Evolutionary conservation across 2,329 filamentous ascomycete genomes (phyloP).

Genomic region (Hawksworthiomyces lignivorus): DNA sequence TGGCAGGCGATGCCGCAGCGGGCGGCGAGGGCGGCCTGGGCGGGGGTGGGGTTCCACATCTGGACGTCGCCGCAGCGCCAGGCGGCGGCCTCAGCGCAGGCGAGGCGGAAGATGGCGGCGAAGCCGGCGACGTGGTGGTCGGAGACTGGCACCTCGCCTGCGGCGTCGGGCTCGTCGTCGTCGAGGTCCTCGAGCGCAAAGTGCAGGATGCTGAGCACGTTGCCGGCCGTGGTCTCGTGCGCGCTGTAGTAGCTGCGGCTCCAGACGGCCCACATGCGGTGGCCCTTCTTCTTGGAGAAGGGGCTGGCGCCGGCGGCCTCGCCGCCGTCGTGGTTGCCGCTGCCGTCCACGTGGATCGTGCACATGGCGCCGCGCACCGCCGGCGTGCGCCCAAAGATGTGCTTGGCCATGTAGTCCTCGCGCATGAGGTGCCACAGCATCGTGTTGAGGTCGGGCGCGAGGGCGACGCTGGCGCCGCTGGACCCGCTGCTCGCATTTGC

Average conservation of each 20-base stretch:
- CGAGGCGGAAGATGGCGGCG: conserved; percentile 55
- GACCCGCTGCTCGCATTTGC: conserved; percentile 11
- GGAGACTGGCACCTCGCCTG: conserved; percentile 9
- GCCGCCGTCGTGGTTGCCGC: neutral
- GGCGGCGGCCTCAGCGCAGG: conserved; percentile 60
- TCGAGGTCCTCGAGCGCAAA: conserved; percentile 56
- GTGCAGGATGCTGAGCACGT: conserved; percentile 62
- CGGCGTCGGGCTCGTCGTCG: conserved; percentile 30
- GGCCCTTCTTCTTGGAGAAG: too few relatives aligned
- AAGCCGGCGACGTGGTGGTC: conserved; percentile 44
- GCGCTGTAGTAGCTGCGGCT: conserved; percentile 57
- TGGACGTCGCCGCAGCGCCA: conserved; percentile 67
- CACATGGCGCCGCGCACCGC: conserved; percentile 64
- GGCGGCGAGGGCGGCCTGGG: conserved; percentile 40
- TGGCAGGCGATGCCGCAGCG: conserved; percentile 39
- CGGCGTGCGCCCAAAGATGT: conserved; percentile 51
- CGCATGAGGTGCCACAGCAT: conserved; percentile 73
- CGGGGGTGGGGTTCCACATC: conserved; percentile 72
- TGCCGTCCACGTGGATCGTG: conserved; percentile 34
- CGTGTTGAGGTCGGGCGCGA: conserved; percentile 59
- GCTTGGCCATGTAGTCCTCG: conserved; percentile 67
- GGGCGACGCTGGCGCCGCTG: conserved; percentile 46
- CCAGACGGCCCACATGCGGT: conserved; percentile 69
- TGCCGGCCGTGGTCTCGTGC: conserved; percentile 45
- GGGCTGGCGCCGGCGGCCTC: too few relatives aligned